Base-by-base conservation (phyloP, 2,329 filamentous ascomycete species). In the Lomentospora prolificans region DNA sequence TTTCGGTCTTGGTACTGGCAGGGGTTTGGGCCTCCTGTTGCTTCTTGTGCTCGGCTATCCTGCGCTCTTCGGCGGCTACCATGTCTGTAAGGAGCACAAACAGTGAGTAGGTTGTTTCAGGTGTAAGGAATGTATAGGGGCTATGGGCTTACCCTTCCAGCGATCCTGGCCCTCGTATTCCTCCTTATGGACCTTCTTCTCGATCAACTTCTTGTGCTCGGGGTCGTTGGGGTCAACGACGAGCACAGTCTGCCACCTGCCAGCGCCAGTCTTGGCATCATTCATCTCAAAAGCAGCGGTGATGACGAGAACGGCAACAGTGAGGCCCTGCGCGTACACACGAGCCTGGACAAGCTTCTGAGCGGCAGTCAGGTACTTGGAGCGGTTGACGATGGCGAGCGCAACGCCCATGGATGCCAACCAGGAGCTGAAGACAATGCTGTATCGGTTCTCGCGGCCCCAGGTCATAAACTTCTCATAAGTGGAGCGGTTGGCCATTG, bases 301-400 rank as follows among this genome's bases (percentile, higher is more conserved):
- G 57, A 89, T 83, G 66, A 95, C 80, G 57, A 96, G 76, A 53
- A 96, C 89, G 60, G 86, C 87, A 50, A 96, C 76, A 4, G 91
- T 95, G 63, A 95, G 75, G 4, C 88, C 90, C 75, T 96, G 91
- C 3, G 91, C 91, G 72, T 96, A 96, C 61, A 96, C 87, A 80
- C 91, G 86, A 24, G 90, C 91, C 78, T 96, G 91, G 14, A 96
- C 91, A 22, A 96, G 75, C 78, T 96, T 96, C 77, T 96, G 91
- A 58, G 80, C 74, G 2, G 83, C 85, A 52, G 79, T 82, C 50
- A 95, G 77, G 67, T 85, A 88, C 61, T 81, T 84, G 68, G 89
- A 89, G 60, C 89, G 82, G 65, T 86, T 83, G 60, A 96, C 90
- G 28, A 95, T 69, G 56, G 77, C 82, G 61, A 94, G 80, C 3